Conservation (phyloP, 345 rosid genomes). For the Theobroma cacao region DNA sequence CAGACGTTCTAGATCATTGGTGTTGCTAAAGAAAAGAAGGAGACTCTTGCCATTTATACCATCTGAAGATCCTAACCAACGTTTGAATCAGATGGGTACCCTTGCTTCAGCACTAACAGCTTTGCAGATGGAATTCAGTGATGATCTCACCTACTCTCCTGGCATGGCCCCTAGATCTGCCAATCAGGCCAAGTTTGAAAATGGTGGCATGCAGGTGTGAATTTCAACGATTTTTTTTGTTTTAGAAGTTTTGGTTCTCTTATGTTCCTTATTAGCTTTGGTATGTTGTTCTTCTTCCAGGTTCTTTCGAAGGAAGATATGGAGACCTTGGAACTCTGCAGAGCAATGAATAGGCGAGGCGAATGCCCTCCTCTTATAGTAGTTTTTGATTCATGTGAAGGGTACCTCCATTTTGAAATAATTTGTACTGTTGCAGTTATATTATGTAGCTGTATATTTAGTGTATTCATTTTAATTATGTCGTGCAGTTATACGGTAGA, state of each 20-base stretch:
- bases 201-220: slow-evolving; percentile 88
- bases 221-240: background rate
- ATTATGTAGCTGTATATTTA: background rate
- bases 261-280: background rate
- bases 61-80: slow-evolving; percentile 56
- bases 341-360: slow-evolving; percentile 71
- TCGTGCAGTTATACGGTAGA: slow-evolving; percentile 78
- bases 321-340: slow-evolving; percentile 66
- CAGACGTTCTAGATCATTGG: slow-evolving; percentile 61
- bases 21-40: slow-evolving; percentile 75
- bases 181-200: slow-evolving; percentile 69
- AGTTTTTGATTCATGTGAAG: slow-evolving; percentile 84
- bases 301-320: slow-evolving; percentile 78
- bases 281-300: slow-evolving; percentile 23
- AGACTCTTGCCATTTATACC: slow-evolving; percentile 72
- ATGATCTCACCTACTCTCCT: slow-evolving; percentile 53
- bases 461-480: slow-evolving; percentile 14
- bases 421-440: slow-evolving; percentile 11
- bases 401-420: slow-evolving; percentile 43
- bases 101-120: slow-evolving; percentile 85
- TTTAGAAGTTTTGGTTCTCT: background rate
- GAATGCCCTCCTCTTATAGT: slow-evolving; percentile 84
- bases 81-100: slow-evolving; percentile 72
- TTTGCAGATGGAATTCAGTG: slow-evolving; percentile 63
- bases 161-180: slow-evolving; percentile 78